phyloP scores from a whole-genome alignment of 179 eudicot species.

The Spinacia oleracea region DNA sequence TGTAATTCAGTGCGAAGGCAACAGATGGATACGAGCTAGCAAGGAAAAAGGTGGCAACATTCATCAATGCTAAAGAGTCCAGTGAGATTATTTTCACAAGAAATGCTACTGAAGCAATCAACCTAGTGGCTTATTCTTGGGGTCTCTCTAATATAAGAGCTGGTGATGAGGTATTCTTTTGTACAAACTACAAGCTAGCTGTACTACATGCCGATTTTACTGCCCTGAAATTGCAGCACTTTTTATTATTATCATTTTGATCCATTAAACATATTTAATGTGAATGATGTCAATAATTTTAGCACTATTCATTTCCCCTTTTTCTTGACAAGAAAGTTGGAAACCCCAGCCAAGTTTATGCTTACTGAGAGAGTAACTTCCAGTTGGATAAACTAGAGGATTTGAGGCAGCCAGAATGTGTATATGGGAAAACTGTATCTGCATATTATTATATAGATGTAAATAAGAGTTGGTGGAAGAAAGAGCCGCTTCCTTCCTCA shows the following conservation, averaged over 20 bases:
- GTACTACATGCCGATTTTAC: background rate
- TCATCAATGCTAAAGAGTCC: constrained; percentile 77
- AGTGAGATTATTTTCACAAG: constrained; percentile 85
- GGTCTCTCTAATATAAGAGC: constrained; percentile 73
- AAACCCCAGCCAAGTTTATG: background rate
- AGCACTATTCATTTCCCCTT: background rate
- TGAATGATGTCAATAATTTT: background rate
- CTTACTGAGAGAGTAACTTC: background rate
- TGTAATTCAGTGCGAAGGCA: constrained; percentile 71
- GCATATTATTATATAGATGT: background rate
- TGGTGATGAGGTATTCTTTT: constrained; percentile 70
- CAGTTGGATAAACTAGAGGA: background rate
- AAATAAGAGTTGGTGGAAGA: background rate
- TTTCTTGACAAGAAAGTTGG: constrained; percentile 4
- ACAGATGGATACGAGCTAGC: constrained; percentile 92
- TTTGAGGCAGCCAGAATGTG: background rate
- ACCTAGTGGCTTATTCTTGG: constrained; percentile 94
- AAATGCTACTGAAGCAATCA: constrained; percentile 98
- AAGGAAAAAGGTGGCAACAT: constrained; percentile 82
- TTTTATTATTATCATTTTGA: background rate
- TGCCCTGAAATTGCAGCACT: background rate
- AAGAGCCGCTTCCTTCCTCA: background rate
- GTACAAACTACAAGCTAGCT: background rate
- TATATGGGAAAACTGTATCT: background rate
- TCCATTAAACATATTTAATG: background rate